These are phyloP conservation scores for Osmanthus fragrans DNA, from an alignment of 257 asterid genomes.

Conservation along the genomic window DNA sequence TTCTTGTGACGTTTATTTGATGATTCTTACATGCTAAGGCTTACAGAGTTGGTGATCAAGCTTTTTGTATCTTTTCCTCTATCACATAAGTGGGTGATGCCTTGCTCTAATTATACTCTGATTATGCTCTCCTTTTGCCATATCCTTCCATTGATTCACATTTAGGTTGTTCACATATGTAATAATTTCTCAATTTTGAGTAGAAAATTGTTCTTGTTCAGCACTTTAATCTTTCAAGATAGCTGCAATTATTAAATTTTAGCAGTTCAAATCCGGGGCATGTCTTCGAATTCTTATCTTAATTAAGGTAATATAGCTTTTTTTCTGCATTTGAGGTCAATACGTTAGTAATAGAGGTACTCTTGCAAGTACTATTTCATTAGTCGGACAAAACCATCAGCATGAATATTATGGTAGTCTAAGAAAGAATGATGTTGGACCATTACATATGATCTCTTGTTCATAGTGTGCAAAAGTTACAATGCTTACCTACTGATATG, in stretches of 20 bases:
- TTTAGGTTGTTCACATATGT: not conserved
- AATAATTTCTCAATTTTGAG: not conserved
- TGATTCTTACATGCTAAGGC: too few relatives aligned
- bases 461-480: too few relatives aligned
- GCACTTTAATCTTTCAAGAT: not conserved
- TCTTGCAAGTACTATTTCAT: constrained; percentile 29
- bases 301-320: constrained; percentile 14
- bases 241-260: not conserved
- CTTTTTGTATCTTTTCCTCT: too few relatives aligned
- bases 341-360: constrained; percentile 38
- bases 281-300: constrained; percentile 21
- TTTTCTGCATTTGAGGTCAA: constrained; percentile 21
- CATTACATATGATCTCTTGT: too few relatives aligned
- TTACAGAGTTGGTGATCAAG: too few relatives aligned
- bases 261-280: not conserved
- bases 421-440: not conserved
- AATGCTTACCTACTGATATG: too few relatives aligned
- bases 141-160: not conserved
- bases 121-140: not conserved
- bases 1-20: too few relatives aligned
- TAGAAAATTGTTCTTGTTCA: not conserved
- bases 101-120: not conserved
- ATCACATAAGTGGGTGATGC: too few relatives aligned
- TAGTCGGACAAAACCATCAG: constrained; percentile 16
- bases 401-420: constrained; percentile 20